These are phyloP conservation scores for Cyclotella baltica DNA, from an alignment of 108 stramenopile species.

Conservation along the genomic window DNA sequence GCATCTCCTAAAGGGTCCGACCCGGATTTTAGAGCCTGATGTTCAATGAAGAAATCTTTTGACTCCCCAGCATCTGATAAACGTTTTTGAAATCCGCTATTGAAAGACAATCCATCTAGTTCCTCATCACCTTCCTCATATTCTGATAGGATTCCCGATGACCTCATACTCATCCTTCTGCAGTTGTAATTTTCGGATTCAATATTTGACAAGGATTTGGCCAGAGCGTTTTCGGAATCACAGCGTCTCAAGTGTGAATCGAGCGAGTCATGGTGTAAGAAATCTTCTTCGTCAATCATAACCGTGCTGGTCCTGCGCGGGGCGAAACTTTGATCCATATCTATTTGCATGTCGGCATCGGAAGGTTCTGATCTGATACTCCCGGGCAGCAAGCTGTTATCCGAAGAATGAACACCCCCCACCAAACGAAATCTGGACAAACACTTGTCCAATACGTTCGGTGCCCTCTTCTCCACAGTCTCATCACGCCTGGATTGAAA, in stretches of 20 bases:
- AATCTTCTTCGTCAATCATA: neutral
- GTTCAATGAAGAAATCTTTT: neutral
- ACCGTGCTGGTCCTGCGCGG: neutral
- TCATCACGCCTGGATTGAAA: constrained; percentile 7
- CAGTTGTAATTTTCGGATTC: neutral
- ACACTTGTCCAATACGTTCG: neutral
- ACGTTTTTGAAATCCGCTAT: too few species aligned
- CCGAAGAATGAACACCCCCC: too few species aligned
- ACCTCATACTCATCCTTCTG: neutral
- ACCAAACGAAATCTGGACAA: constrained; percentile 25
- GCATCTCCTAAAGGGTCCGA: neutral
- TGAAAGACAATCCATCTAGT: neutral
- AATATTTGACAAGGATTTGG: neutral
- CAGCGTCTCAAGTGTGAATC: neutral
- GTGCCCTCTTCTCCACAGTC: neutral
- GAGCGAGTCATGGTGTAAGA: neutral
- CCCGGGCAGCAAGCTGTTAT: too few species aligned
- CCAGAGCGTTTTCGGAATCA: neutral
- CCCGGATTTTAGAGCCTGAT: neutral
- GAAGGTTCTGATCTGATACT: neutral
- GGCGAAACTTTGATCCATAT: neutral
- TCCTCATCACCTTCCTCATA: neutral
- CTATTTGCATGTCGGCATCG: neutral
- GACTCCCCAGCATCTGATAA: too few species aligned
- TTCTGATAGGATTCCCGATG: too few species aligned